Evolutionary conservation across 78 protist genomes (phyloP), one percentile per base, ranked within the genome.

Genomic region (Protostelium mycophagum): DNA sequence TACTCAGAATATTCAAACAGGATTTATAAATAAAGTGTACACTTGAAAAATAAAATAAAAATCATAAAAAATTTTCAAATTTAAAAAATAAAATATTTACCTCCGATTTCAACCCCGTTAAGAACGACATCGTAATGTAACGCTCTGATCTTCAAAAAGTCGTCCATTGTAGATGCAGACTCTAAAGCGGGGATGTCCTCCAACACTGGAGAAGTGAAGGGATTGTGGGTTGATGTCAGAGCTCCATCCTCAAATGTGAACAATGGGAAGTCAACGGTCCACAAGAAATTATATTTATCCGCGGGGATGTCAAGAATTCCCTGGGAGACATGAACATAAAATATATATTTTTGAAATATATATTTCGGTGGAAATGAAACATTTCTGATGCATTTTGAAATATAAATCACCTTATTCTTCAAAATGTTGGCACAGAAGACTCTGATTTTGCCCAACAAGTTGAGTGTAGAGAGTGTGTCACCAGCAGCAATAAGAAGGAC

Each of bases 71-170:
- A 51, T 51, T n/a, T 51, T 51, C 73, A 16, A 51, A 51, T 51
- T 16, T 51, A 51, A 25, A 16, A 5, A 51, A 51, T n/a, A n/a
- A 51, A 51, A 51, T 5, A 25, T 16, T 51, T 16, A 51, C 73
- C 99, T 16, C 98, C 99, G 29, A 97, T 63, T 86, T 97, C 99
- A 34, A 38, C 34, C 31, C 99, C 98, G 84, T 97, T 97, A 86
- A 91, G 5, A 29, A 96, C 99, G 10, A 97, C 91, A 51, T 97
- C 99, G 34, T 95, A 96, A 90, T 91, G 94, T 29, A 84, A 93
- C 16, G 94, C 96, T 28, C 96, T 88, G 29, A 93, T 92, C 37
- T 90, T 34, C 23, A 39, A 34, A 1, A 34, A 73, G 34, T 87
- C 88, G 28, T 37, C 92, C 1, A 38, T 1, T 0, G 86, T 0